These are phyloP conservation scores for Porodaedalea pini DNA, from an alignment of 1,284 basidiomycete species.

Conservation along the genomic window DNA sequence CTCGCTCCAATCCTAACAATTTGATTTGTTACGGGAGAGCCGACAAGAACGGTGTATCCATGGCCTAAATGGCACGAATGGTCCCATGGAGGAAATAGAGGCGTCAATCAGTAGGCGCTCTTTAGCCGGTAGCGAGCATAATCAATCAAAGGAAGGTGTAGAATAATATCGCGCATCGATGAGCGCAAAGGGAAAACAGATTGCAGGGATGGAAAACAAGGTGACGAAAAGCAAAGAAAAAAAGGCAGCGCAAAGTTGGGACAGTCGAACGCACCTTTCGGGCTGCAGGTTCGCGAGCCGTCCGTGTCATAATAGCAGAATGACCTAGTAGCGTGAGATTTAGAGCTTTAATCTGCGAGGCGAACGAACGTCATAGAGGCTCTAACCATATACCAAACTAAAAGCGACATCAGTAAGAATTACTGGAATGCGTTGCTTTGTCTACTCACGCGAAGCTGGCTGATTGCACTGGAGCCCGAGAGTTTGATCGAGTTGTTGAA, in stretches of 20 bases:
- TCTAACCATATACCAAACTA: conserved; percentile 63
- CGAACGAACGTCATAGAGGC: not conserved
- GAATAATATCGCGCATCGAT: too few species aligned
- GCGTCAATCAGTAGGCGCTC: not conserved
- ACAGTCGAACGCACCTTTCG: conserved; percentile 30
- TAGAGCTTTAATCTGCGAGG: not conserved
- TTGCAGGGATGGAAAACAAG: not conserved
- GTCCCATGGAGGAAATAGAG: not conserved
- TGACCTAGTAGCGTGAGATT: conserved; percentile 39
- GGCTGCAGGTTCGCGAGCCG: conserved; percentile 45
- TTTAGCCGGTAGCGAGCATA: not conserved
- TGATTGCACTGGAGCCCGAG: conserved; percentile 33
- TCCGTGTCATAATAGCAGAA: conserved; percentile 46
- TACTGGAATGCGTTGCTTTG: not conserved
- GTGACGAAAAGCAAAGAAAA: not conserved
- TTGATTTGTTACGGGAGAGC: conserved; percentile 18
- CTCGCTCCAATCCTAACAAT: conserved; percentile 41
- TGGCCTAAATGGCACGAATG: conserved; percentile 10
- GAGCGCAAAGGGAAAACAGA: not conserved
- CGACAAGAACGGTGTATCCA: conserved; percentile 14
- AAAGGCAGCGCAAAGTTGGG: not conserved
- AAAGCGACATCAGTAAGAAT: not conserved
- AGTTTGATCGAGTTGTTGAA: conserved; percentile 36
- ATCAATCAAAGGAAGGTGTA: not conserved
- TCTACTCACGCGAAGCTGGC: conserved; percentile 54